Base-by-base conservation (phyloP, 352 stramenopile genomes). In the Pythium monospermum region DNA sequence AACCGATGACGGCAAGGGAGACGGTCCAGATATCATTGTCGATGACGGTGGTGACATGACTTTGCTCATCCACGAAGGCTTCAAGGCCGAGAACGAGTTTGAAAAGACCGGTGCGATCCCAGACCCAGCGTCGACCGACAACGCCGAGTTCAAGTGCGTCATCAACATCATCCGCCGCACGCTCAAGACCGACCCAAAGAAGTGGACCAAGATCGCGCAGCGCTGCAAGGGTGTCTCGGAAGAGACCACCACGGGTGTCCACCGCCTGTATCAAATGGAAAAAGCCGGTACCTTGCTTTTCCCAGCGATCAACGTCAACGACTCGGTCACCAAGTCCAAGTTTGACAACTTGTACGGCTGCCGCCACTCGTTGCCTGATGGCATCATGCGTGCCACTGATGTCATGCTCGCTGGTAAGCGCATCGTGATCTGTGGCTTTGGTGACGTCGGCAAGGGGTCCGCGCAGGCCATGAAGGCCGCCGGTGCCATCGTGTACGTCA, bases 291-390 rank as follows among this genome's bases (percentile, higher is more conserved):
- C 74, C 53, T 83, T 99, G 27, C 75, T 99, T 19, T 99, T 99
- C 87, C 95, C 96, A 11, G 94, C 93, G 57, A 99, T 99, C 73
- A 99, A 99, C 73, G 96, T 99, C 44, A 99, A 99, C 79, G 96
- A 99, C 80, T 98, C 88, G 53, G 96, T 99, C 27, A 99, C 96
- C 75, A 99, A 99, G 84, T 99, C 94, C 59, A 99, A 99, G 76
- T 99, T 99, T 64, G n/a, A n/a, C 82, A 99, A 99, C 85, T 76
- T 99, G 27, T 99, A 99, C 71, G 96, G 96, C 71, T 99, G 96
- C 90, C 97, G 97, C 68, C 96, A 99, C 84, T 99, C 96, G 33
- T 87, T 99, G 10, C 95, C 96, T 7, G 96, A 99, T 82, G 96
- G 95, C 65, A 97, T 99, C 75, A 98, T 98, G 94, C 93, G 96